Percentiles rank a stretch among this genome's conserved stretches.
phyloP scores from a whole-genome alignment of 2,329 filamentous ascomycete species.

The Orbilia javanica region DNA sequence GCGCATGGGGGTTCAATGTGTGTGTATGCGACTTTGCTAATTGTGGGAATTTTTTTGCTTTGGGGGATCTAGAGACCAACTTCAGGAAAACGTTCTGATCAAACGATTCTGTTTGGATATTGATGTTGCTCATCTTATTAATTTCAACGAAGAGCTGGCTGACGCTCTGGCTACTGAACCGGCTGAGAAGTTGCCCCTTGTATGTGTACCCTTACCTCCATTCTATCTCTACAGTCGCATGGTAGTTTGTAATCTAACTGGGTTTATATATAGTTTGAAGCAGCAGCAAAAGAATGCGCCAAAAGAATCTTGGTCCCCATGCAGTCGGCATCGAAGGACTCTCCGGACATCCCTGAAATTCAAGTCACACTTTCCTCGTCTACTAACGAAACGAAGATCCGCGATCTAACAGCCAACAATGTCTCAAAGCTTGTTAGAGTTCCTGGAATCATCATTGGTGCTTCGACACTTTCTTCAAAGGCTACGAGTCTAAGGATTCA shows the following conservation, averaged over 20 bases:
- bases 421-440: slow-evolving; percentile 96
- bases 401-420: slow-evolving; percentile 90
- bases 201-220: slow-evolving; percentile 67
- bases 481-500: slow-evolving; percentile 87
- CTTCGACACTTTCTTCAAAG: slow-evolving; percentile 96
- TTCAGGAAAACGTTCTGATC: slow-evolving; percentile 91
- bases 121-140: slow-evolving; percentile 94
- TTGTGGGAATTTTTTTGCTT: slow-evolving; percentile 57
- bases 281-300: slow-evolving; percentile 88
- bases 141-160: slow-evolving; percentile 93
- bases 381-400: slow-evolving; percentile 90
- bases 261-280: slow-evolving; percentile 78
- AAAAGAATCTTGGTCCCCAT: slow-evolving; percentile 92
- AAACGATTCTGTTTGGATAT: slow-evolving; percentile 97
- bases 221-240: neutral
- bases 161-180: slow-evolving; percentile 90
- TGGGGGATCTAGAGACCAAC: slow-evolving; percentile 78
- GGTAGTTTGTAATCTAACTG: neutral
- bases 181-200: slow-evolving; percentile 89
- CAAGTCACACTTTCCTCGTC: slow-evolving; percentile 95
- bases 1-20: neutral
- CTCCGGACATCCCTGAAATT: slow-evolving; percentile 93
- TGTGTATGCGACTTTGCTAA: slow-evolving; percentile 48
- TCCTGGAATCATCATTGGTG: slow-evolving; percentile 96
- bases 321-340: slow-evolving; percentile 67